Percentiles rank a stretch among this genome's conserved stretches.
These are phyloP conservation scores for Apiospora malaysiana DNA, from an alignment of 2,329 filamentous ascomycete species.

Conservation along the genomic window DNA sequence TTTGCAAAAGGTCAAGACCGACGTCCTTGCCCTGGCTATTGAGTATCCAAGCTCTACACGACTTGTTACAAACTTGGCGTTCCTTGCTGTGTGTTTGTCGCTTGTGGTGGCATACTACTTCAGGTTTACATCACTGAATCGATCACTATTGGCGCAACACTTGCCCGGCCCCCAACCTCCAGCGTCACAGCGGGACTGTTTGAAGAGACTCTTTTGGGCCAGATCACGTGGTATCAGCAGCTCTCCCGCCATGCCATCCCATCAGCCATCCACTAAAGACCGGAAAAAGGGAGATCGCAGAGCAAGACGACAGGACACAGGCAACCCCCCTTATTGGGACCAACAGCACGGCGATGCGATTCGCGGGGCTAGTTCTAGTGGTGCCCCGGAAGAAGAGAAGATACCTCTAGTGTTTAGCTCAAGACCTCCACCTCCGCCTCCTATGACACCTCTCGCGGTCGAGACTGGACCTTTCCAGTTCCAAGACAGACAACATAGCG, in stretches of 20 bases:
- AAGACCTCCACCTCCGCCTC: conserved; percentile 52
- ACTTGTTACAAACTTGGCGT: conserved; percentile 31
- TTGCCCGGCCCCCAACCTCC: background rate
- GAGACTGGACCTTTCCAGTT: conserved; percentile 50
- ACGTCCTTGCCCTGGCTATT: conserved; percentile 36
- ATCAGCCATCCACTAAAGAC: conserved; percentile 29
- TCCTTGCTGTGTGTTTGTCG: conserved; percentile 31
- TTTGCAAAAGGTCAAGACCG: conserved; percentile 35
- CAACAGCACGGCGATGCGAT: conserved; percentile 26
- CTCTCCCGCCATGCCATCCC: conserved; percentile 36
- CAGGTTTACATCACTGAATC: conserved; percentile 28
- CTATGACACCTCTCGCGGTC: conserved; percentile 55
- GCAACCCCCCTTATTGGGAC: conserved; percentile 24
- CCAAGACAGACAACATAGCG: conserved; percentile 45
- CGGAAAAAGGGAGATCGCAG: conserved; percentile 22
- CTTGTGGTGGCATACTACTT: conserved; percentile 32
- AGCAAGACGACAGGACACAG: conserved; percentile 21
- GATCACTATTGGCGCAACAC: conserved; percentile 26
- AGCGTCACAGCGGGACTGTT: background rate
- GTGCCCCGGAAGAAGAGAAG: conserved; percentile 31
- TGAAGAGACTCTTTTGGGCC: conserved; percentile 30
- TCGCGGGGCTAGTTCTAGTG: conserved; percentile 25
- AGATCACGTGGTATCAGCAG: conserved; percentile 41
- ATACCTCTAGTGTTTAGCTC: conserved; percentile 41
- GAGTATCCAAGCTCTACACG: conserved; percentile 36